Evolutionary conservation across 768 basidiomycete species (phyloP).

Genomic region (Lactarius tabidus): DNA sequence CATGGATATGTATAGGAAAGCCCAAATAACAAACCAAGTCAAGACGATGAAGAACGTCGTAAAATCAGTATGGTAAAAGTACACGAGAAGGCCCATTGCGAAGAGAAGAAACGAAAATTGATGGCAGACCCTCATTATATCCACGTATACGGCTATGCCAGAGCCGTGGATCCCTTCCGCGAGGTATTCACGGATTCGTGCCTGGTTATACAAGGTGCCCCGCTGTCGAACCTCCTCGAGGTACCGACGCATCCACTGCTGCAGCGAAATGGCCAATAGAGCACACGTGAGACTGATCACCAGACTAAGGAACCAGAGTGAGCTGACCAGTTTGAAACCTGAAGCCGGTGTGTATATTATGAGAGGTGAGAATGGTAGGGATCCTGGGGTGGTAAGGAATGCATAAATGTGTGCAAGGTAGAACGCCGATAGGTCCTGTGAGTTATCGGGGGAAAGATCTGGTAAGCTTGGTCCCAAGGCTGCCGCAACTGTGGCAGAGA

Average conservation of each 20-base stretch:
- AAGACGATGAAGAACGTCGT: background rate
- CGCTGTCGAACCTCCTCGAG: background rate
- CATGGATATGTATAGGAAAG: no score
- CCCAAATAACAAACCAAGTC: background rate
- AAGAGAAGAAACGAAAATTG: background rate
- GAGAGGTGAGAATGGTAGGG: no score
- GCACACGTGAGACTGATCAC: background rate
- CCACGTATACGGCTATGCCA: background rate
- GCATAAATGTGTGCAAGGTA: constrained; percentile 7
- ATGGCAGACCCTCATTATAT: background rate
- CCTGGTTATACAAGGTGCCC: background rate
- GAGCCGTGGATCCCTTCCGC: background rate
- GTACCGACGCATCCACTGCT: background rate
- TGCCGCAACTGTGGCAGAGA: constrained; percentile 19
- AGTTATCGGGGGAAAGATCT: background rate
- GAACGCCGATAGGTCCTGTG: background rate
- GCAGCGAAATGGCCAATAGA: background rate
- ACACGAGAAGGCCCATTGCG: background rate
- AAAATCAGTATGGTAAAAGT: background rate
- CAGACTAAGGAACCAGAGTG: background rate
- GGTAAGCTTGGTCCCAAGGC: constrained; percentile 10
- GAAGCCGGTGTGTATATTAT: no score
- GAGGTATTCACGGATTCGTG: background rate
- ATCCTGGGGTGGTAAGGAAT: no score
- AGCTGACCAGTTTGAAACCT: background rate